A percentile compares a stretch with the other conserved stretches of the same genome.
Conservation (phyloP, 345 rosid genomes). For the Citrus australasica region DNA sequence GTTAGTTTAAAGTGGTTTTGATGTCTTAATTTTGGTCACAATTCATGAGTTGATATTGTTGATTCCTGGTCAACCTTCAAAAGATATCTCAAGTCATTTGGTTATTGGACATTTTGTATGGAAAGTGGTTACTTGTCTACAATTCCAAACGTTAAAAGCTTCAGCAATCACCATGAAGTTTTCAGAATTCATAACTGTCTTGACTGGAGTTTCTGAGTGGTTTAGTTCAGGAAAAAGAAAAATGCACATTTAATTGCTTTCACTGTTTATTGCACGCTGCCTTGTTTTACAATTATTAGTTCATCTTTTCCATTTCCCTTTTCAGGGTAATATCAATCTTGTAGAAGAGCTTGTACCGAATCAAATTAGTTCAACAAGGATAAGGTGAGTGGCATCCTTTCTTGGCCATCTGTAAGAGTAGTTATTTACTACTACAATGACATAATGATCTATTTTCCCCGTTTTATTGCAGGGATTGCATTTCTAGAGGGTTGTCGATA, state of each 20-base stretch:
- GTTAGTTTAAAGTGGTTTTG: neutral
- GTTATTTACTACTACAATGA: neutral
- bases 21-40: neutral
- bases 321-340: constrained; percentile 58
- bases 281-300: neutral
- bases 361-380: constrained; percentile 78
- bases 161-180: neutral
- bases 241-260: too few species aligned
- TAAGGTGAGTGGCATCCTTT: constrained; percentile 42
- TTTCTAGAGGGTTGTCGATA: constrained; percentile 65
- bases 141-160: neutral
- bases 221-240: too few species aligned
- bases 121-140: constrained; percentile 1
- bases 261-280: neutral
- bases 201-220: neutral
- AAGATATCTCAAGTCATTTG: neutral
- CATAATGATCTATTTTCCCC: too few species aligned
- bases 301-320: neutral
- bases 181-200: neutral
- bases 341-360: constrained; percentile 71
- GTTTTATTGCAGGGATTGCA: constrained; percentile 62
- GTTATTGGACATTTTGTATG: neutral
- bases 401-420: neutral
- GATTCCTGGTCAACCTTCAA: neutral
- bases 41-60: neutral